phyloP scores from a whole-genome alignment of 2,329 filamentous ascomycete species.

The Colletotrichum godetiae region DNA sequence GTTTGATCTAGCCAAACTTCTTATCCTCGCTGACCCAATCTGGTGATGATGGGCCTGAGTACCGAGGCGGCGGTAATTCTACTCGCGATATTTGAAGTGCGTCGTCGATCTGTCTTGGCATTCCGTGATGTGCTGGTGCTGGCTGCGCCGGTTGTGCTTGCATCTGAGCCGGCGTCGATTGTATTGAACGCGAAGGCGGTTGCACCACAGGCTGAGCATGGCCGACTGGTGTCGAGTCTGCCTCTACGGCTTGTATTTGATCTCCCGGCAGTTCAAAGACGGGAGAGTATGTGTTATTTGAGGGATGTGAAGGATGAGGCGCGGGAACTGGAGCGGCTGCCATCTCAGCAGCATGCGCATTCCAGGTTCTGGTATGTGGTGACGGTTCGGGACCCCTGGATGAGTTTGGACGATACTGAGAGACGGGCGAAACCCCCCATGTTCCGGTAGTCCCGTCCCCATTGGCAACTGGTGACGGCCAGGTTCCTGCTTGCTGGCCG shows the following conservation, averaged over 20 bases:
- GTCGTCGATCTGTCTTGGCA: constrained; percentile 28
- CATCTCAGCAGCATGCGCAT: not conserved
- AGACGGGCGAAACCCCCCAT: constrained; percentile 27
- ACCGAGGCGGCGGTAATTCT: constrained; percentile 31
- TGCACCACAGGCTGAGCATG: not conserved
- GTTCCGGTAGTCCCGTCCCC: constrained; percentile 17
- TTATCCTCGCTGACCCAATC: constrained; percentile 32
- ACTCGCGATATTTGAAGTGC: constrained; percentile 33
- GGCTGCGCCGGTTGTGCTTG: constrained; percentile 8
- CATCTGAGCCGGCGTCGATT: constrained; percentile 16
- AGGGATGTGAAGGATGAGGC: constrained; percentile 3
- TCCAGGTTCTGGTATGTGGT: constrained; percentile 24
- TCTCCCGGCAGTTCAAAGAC: constrained; percentile 33
- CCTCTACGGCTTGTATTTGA: constrained; percentile 25
- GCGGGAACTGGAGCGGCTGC: not conserved
- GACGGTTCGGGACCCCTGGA: constrained; percentile 2
- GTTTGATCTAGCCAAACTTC: constrained; percentile 18
- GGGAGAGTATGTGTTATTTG: not conserved
- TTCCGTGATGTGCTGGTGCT: constrained; percentile 12
- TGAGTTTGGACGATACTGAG: constrained; percentile 7
- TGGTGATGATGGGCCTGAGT: constrained; percentile 13
- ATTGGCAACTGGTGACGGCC: constrained; percentile 21
- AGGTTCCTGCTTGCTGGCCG: constrained; percentile 11
- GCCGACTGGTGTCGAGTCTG: constrained; percentile 30
- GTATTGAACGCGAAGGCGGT: constrained; percentile 24